Evolutionary conservation across 148 eudicot species (phyloP), one percentile per base, ranked within the genome.

Genomic region (Chenopodium quinoa): DNA sequence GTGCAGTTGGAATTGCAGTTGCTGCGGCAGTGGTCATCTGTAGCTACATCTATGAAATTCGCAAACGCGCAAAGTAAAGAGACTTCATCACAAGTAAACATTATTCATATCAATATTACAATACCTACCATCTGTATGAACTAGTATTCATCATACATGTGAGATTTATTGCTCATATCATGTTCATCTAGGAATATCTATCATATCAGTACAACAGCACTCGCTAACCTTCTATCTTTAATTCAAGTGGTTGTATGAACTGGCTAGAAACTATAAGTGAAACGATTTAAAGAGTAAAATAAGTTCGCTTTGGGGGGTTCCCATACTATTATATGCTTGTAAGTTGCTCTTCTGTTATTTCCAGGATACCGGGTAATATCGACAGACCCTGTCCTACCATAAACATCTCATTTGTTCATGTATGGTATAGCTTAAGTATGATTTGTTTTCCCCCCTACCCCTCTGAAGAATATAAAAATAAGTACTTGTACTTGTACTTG

Each of bases 11-110:
- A 64, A 92, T 93, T 37, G 94, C 86, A 13, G 94, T 93, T 72
- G 88, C 98, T 75, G 99, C 97, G 76, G 93, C 95, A 14, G 97
- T 95, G 85, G 99, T 92, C 83, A 86, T 92, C 73, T 83, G 92
- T 32, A 88, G 97, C 83, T 95, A 92, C 85, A 80, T 93, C 65
- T 92, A 93, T 40, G 97, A 93, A 88, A 87, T 86, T 73, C 88
- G 97, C 83, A 95, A 91, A 62, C 89, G 84, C 85, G 82, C 82
- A 68, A 88, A 89, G 82, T 92, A 77, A 85, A 83, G 19, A 27
- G 8, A 37, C 71, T 31, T 7, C 75, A 40, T 7, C 75, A 40
- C 19, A 50, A 68, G 46, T 44, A 31, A 70, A 46, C 63, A 22
- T 27, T 20, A 79, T 84, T 70, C 86, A 29, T 80, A 76, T 44